These are phyloP conservation scores for Solanum bulbocastanum DNA, from an alignment of 257 asterid genomes.

Conservation along the genomic window DNA sequence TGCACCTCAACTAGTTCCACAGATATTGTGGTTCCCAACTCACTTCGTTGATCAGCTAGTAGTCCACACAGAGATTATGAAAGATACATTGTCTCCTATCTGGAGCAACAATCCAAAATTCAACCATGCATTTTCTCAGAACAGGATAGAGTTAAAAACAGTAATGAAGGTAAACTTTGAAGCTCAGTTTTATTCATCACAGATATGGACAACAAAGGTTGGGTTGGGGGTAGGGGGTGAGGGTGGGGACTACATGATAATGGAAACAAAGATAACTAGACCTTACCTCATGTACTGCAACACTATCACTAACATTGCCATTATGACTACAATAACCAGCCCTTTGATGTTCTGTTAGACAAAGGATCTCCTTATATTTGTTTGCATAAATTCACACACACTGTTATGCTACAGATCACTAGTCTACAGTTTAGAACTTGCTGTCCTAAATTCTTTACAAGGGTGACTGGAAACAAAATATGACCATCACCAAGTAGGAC, in stretches of 20 bases:
- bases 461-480: constrained; percentile 8
- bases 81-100: background rate
- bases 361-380: constrained; percentile 1
- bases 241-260: constrained; percentile 1
- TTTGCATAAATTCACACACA: constrained; percentile 5
- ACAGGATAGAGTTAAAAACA: background rate
- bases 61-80: background rate
- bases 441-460: constrained; percentile 15
- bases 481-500: constrained; percentile 12
- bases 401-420: constrained; percentile 34
- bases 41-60: no score
- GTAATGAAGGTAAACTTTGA: background rate
- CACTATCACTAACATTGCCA: background rate
- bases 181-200: background rate
- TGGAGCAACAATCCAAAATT: background rate
- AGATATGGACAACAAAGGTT: constrained; percentile 5
- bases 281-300: background rate
- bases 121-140: background rate
- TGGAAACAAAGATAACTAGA: background rate
- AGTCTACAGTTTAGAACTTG: constrained; percentile 16
- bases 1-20: background rate
- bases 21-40: background rate
- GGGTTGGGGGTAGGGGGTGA: background rate
- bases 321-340: background rate
- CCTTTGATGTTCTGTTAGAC: constrained; percentile 26